Evolutionary conservation across 2,329 filamentous ascomycete genomes (phyloP).

Genomic region (Cladosporium colombiae): DNA sequence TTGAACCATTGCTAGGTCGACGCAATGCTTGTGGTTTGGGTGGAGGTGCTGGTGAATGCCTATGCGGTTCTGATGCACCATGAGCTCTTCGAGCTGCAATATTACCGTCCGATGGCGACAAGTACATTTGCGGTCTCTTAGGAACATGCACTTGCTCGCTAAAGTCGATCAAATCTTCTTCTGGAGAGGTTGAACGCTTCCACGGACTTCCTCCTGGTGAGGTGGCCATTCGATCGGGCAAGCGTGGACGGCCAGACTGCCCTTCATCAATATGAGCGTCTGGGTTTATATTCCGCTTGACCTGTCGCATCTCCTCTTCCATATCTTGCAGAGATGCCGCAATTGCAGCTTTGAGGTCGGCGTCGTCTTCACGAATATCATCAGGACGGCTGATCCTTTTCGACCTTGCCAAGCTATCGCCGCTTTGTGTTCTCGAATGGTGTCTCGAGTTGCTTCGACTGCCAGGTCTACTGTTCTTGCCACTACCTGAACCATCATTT

Average conservation of each 20-base stretch:
- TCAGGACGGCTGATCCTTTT: slow-evolving; percentile 36
- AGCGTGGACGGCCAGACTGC: slow-evolving; percentile 2
- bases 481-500: slow-evolving; percentile 33
- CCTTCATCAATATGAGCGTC: slow-evolving; percentile 34
- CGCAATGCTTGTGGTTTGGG: slow-evolving; percentile 34
- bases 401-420: slow-evolving; percentile 35
- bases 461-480: slow-evolving; percentile 35
- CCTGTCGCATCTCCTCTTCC: slow-evolving; percentile 41
- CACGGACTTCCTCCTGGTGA: slow-evolving; percentile 7
- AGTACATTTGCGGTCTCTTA: slow-evolving; percentile 33
- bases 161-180: slow-evolving; percentile 50
- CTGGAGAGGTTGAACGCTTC: slow-evolving; percentile 25
- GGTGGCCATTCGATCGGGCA: slow-evolving; percentile 11
- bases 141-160: slow-evolving; percentile 37
- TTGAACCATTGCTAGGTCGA: slow-evolving; percentile 20
- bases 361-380: slow-evolving; percentile 48
- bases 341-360: slow-evolving; percentile 50
- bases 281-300: slow-evolving; percentile 38
- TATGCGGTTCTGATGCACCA: slow-evolving; percentile 30
- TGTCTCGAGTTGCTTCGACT: slow-evolving; percentile 34
- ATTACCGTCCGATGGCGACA: slow-evolving; percentile 16
- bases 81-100: slow-evolving; percentile 8
- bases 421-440: slow-evolving; percentile 34
- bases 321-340: slow-evolving; percentile 49
- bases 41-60: slow-evolving; percentile 36